Conservation (phyloP, 768 basidiomycete genomes). For the Rhizopogon vinicolor region DNA sequence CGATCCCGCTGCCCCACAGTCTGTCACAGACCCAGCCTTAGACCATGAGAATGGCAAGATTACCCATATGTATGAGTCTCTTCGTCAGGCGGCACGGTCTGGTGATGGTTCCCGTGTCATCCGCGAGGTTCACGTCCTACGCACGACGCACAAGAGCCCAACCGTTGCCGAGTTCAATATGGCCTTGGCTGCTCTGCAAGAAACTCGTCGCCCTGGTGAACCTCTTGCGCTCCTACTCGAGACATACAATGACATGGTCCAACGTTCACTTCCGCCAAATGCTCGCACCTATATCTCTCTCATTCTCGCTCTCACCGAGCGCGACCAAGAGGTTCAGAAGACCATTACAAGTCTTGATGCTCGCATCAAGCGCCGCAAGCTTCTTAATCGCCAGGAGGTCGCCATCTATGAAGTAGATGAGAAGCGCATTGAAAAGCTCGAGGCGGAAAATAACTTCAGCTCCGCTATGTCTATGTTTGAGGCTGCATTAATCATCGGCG, state of each 20-base stretch:
- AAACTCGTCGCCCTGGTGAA: conserved; percentile 42
- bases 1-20: conserved; percentile 25
- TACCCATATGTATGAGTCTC: conserved; percentile 8
- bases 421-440: conserved; percentile 39
- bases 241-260: conserved; percentile 70
- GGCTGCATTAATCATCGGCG: conserved; percentile 37
- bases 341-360: conserved; percentile 39
- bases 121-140: conserved; percentile 16
- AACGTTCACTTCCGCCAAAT: conserved; percentile 57
- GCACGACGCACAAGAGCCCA: conserved; percentile 21
- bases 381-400: conserved; percentile 22
- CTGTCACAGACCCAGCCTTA: conserved; percentile 19
- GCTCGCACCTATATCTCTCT: conserved; percentile 55
- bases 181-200: conserved; percentile 50
- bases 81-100: conserved; percentile 21
- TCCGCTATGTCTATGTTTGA: conserved; percentile 74
- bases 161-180: conserved; percentile 56
- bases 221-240: conserved; percentile 55
- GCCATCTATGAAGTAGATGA: conserved; percentile 14
- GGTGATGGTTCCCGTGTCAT: conserved; percentile 27
- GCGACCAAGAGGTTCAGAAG: conserved; percentile 60
- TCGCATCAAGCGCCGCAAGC: conserved; percentile 33
- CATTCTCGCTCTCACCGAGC: conserved; percentile 56
- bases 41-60: conserved; percentile 3
- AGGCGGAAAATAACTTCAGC: conserved; percentile 63